These are phyloP conservation scores for Protostelium mycophagum DNA, from an alignment of 78 protist genomes.

Conservation along the genomic window DNA sequence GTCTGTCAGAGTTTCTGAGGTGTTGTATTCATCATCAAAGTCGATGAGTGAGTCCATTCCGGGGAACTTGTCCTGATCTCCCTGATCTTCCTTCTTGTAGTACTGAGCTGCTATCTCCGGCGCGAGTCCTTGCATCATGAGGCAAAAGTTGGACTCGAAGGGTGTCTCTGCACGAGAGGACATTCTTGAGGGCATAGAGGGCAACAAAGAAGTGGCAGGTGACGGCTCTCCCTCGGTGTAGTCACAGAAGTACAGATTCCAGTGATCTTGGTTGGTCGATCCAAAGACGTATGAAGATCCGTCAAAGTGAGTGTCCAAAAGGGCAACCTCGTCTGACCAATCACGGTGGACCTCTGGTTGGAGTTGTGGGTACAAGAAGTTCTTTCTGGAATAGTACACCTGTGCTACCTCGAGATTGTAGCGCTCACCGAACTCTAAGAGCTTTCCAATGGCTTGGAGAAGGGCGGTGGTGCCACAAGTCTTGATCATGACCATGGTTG, in stretches of 20 bases:
- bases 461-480: conserved; percentile 93
- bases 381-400: conserved; percentile 75
- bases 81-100: conserved; percentile 42
- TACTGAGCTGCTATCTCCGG: conserved; percentile 57
- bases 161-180: not conserved
- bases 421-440: conserved; percentile 38
- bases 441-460: conserved; percentile 56
- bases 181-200: not conserved
- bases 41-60: conserved; percentile 28
- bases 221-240: not conserved
- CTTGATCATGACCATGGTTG: conserved; percentile 66
- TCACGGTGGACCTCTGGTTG: conserved; percentile 77
- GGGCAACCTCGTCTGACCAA: conserved; percentile 71
- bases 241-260: conserved; percentile 74
- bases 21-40: conserved; percentile 32
- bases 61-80: conserved; percentile 49
- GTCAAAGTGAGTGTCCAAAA: conserved; percentile 32
- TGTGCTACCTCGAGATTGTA: conserved; percentile 29
- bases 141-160: conserved; percentile 30
- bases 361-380: conserved; percentile 72
- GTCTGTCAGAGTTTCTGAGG: conserved; percentile 33
- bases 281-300: conserved; percentile 81
- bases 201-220: not conserved
- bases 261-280: conserved; percentile 74
- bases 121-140: conserved; percentile 85